These are phyloP conservation scores for Buxus sempervirens DNA, from an alignment of 164 flowering plant genomes.

Conservation along the genomic window DNA sequence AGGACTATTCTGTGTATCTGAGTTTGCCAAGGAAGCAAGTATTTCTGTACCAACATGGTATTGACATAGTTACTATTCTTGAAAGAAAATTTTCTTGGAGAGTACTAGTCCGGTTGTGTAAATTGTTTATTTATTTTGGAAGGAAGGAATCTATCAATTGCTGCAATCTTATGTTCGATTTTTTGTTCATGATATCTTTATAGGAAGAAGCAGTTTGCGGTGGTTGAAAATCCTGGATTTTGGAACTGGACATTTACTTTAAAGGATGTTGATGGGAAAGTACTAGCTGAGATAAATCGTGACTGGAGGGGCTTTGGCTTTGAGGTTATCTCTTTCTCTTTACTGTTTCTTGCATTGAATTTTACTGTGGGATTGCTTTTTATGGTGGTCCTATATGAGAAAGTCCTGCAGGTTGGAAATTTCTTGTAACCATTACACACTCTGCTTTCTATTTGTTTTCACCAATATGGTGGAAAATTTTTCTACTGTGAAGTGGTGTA, in stretches of 20 bases:
- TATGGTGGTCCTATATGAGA: neutral
- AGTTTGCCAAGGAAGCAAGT: too few species aligned
- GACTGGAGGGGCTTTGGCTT: conserved; percentile 98
- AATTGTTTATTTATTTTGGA: neutral
- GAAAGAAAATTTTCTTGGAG: too few species aligned
- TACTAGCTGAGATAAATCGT: conserved; percentile 87
- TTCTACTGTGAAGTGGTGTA: too few species aligned
- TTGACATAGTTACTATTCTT: too few species aligned
- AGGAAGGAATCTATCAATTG: neutral
- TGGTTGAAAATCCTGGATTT: conserved; percentile 93
- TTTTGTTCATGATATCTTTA: conserved; percentile 9
- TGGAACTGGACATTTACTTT: conserved; percentile 98
- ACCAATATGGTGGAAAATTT: neutral
- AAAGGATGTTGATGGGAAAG: conserved; percentile 78
- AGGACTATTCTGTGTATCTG: too few species aligned
- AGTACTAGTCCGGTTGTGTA: too few species aligned
- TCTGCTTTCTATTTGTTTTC: neutral
- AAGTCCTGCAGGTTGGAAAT: neutral
- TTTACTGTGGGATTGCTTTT: neutral
- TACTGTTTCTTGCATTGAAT: neutral
- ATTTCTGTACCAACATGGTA: too few species aligned
- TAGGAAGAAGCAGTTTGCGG: conserved; percentile 89
- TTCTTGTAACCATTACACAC: neutral
- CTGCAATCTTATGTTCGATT: neutral
- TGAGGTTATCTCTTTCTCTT: conserved; percentile 53